Percentiles rank a stretch among this genome's conserved stretches.
Evolutionary conservation across 1,139 yeast genomes (phyloP).

Genomic region (Arxiozyma telluris): DNA sequence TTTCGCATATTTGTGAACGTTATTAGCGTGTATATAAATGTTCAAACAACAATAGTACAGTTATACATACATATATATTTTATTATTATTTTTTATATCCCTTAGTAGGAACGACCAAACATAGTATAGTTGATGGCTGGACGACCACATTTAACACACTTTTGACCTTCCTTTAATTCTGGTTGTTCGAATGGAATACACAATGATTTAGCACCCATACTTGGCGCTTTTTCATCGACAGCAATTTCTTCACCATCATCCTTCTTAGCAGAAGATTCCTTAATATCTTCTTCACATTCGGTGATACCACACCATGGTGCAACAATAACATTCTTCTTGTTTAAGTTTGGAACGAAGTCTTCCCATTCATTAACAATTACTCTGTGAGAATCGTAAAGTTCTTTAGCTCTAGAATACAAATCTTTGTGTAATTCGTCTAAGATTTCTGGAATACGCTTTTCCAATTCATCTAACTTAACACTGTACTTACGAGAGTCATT

Average conservation of each 20-base stretch:
- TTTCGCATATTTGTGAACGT: background rate
- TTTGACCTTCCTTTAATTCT: slow-evolving; percentile 61
- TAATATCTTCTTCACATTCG: slow-evolving; percentile 95
- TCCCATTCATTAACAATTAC: slow-evolving; percentile 75
- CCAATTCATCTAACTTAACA: slow-evolving; percentile 58
- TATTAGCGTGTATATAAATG: background rate
- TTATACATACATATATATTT: background rate
- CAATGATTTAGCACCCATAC: slow-evolving; percentile 98
- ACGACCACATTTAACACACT: slow-evolving; percentile 77
- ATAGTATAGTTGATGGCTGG: slow-evolving; percentile 74
- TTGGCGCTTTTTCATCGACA: slow-evolving; percentile 91
- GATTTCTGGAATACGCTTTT: slow-evolving; percentile 59
- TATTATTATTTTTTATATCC: background rate
- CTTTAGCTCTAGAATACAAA: slow-evolving; percentile 70
- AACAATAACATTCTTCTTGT: slow-evolving; percentile 79
- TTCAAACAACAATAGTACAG: background rate
- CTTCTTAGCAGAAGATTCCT: slow-evolving; percentile 78
- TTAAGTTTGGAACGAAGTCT: slow-evolving; percentile 88
- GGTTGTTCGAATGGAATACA: slow-evolving; percentile 97
- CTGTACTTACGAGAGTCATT: slow-evolving; percentile 70
- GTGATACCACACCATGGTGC: slow-evolving; percentile 97
- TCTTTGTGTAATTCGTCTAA: slow-evolving; percentile 74
- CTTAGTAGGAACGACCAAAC: slow-evolving; percentile 89
- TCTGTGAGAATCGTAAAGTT: slow-evolving; percentile 73
- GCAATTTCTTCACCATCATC: slow-evolving; percentile 76